Base-by-base conservation (phyloP, 108 stramenopile species). In the Nitzschia inconspicua region DNA sequence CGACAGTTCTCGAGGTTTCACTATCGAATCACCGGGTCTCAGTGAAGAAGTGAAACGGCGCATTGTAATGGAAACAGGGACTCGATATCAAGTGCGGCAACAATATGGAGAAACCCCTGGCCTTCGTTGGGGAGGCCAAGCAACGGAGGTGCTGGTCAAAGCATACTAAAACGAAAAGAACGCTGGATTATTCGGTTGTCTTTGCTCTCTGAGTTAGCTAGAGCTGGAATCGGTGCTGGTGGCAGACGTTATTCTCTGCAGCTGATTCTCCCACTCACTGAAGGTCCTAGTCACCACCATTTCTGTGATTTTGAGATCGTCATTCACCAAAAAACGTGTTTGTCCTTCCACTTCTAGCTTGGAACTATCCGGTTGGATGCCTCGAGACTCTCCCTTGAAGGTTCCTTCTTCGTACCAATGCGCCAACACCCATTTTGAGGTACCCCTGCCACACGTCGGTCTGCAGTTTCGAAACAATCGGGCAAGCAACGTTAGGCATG, bases 391-490 rank as follows among this genome's bases (percentile, higher is more conserved):
- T 6, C 78, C 85, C 26, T 50, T 55, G 76, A 76, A 86, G 6
- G 65, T 66, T 13, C 85, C 84, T 3, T 47, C 54, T 57, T 83
- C 85, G 58, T 86, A 86, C 85, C 81, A 85, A 50, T 86, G 81
- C 14, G 79, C 80, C 11, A 74, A 44, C 3, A 86, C 81, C 85
- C 85, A 86, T 35, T 57, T 37, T 9, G 52, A 60, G 9, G 53
- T 53, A 10, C 50, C 60, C 4, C 57, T 32, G 31, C 73, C 74
- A 39, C 4, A 75, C 53, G 73, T 73, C 31, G 63, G 54, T 3
- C 42, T n/a, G n/a, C n/a, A n/a, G n/a, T n/a, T n/a, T n/a, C n/a
- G n/a, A n/a, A n/a, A n/a, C n/a, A n/a, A n/a, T n/a, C n/a, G n/a
- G n/a, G n/a, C n/a, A n/a, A n/a, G n/a, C n/a, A n/a, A n/a, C n/a